Evolutionary conservation across 768 basidiomycete species (phyloP), one percentile per base, ranked within the genome.

Genomic region (Xerocomellus chrysenteron): DNA sequence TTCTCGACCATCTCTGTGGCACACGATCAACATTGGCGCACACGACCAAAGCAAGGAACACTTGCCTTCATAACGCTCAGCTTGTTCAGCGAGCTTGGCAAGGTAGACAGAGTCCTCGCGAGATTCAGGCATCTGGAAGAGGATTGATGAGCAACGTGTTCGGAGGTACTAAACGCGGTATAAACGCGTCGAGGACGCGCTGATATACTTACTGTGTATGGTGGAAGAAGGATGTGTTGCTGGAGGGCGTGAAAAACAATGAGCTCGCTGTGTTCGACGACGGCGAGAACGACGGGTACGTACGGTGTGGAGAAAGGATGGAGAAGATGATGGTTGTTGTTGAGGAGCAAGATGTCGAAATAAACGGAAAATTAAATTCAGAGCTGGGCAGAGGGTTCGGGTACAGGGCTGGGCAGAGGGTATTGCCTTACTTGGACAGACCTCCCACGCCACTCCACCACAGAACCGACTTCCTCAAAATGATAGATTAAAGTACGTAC

Each of bases 71-170:
- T 98, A 98, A 49, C 96, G 95, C 84, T 98, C 95, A 68, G 96
- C 96, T 82, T 98, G 94, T 82, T 98, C 94, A 74, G 94, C 93
- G 82, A 98, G 94, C 92, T 98, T 98, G 81, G 96, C 95, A 78
- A 97, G 94, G 85, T 98, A 98, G 78, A 98, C 95, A 68, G 90
- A 93, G 77, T 95, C 92, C 86, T 95, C 94, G 72, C 94, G 92
- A 46, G 70, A 65, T 72, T 88, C 87, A 72, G 86, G 74, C 90
- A 91, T 91, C 88, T 90, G 47, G 14, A 50, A 57, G 30, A 13
- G 17, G 41, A 49, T 46, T 30, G 26, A 46, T 69, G 30, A 70
- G 60, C 35, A 45, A 61, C 53, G 43, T 51, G 59, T 61, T 62
- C 40, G 52, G 59, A 44, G 16, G 50, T 10, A 56, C 48, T 44